phyloP scores from a whole-genome alignment of 306 rosid genomes.

The Quercus rubra region DNA sequence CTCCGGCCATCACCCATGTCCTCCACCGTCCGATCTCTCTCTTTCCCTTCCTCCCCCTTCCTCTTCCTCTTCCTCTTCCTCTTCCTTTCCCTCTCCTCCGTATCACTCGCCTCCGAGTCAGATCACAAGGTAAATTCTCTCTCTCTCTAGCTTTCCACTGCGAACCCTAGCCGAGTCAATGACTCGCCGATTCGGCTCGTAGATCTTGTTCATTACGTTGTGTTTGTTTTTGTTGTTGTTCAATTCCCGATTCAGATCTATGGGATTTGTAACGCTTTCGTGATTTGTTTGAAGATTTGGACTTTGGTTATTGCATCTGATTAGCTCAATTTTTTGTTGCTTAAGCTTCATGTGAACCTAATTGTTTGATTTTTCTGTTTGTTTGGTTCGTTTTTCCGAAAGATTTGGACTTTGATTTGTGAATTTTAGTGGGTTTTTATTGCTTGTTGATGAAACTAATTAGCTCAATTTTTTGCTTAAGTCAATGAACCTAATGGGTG shows the following conservation, averaged over 20 bases:
- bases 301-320: too few species aligned
- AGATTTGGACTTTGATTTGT: constrained; percentile 4
- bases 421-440: not conserved
- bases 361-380: too few species aligned
- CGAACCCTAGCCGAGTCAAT: not conserved
- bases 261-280: not conserved
- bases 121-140: constrained; percentile 78
- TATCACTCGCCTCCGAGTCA: constrained; percentile 57
- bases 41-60: constrained; percentile 24
- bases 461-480: not conserved
- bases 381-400: not conserved
- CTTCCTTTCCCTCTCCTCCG: constrained; percentile 56
- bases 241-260: not conserved
- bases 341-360: too few species aligned
- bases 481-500: not conserved
- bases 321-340: too few species aligned
- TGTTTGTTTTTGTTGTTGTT: not conserved
- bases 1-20: constrained; percentile 59
- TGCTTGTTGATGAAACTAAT: not conserved
- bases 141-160: not conserved
- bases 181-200: not conserved
- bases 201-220: constrained; percentile 40
- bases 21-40: constrained; percentile 56
- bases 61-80: constrained; percentile 38
- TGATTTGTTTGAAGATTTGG: not conserved